phyloP scores from a whole-genome alignment of 305 asterid genomes.

The Plantago lanceolata region DNA sequence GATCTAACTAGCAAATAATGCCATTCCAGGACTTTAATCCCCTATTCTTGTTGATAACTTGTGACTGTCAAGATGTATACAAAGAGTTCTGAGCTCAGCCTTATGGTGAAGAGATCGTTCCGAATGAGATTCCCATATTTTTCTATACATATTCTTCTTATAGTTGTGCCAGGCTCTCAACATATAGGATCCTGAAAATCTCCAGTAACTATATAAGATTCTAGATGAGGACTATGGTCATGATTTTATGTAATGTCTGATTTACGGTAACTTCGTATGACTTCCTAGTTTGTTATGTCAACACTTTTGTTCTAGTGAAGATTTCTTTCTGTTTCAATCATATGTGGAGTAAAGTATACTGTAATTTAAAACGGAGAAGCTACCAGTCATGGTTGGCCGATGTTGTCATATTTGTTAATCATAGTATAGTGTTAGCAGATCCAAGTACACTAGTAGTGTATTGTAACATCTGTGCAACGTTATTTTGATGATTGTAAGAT shows the following conservation, averaged over 20 bases:
- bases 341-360: slow-evolving; percentile 1
- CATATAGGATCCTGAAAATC: no score
- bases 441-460: neutral
- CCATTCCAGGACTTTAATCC: neutral
- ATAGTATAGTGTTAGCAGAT: neutral
- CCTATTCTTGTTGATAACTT: no score
- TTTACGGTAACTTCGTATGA: neutral
- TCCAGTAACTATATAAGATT: no score
- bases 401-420: neutral
- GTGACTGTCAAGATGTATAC: neutral
- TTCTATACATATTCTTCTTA: neutral
- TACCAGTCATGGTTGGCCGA: neutral
- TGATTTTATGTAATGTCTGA: no score
- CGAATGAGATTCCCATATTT: no score
- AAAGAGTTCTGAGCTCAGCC: neutral
- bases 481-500: neutral
- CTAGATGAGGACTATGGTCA: no score
- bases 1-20: slow-evolving; percentile 2
- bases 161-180: no score
- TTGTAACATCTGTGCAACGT: neutral
- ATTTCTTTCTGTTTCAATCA: neutral
- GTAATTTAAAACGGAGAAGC: neutral
- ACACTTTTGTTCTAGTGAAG: slow-evolving; percentile 13
- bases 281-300: no score
- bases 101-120: no score